Base-by-base conservation (phyloP, 1,284 basidiomycete species). In the Ganoderma sinense region DNA sequence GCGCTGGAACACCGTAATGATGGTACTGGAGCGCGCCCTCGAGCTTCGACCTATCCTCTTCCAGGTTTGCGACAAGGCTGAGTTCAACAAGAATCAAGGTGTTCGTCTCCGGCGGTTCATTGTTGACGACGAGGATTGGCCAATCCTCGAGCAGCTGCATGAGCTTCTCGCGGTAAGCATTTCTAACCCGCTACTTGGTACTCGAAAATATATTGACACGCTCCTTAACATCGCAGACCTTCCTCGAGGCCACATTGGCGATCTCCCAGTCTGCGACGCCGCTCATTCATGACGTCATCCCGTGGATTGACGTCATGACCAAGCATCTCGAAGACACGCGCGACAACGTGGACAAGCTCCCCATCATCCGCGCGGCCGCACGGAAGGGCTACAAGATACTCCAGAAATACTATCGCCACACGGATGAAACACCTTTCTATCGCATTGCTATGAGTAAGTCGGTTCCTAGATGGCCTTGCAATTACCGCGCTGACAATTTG, bases 361-460 rank as follows among this genome's bases (percentile, higher is more conserved):
- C 60, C 0, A 53, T 73, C 8, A 74, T 81, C 40, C 67, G 69
- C 0, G 66, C 72, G 14, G 77, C 79, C 0, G 67, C 78, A 5
- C 53, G 40, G 0, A 67, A 77, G 20, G 75, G 74, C 11, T 77
- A 74, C 45, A 71, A 70, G 8, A 78, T 76, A 0, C 68, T 82
- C 6, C 78, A 81, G 65, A 55, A 70, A 23, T 80, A 81, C 67
- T 80, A 81, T 62, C 43, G 61, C 2, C 62, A 75, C 4, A 82
- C 74, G 0, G 76, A 82, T 67, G 62, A 74, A 20, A 79, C 75
- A 3, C 64, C 66, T 18, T 68, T 75, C 39, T 72, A 73, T 56
- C 53, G 67, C 0, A 33, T 65, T 16, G 71, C 68, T 0, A 68
- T 72, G 71, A 14, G 67, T 71, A 43, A 33, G 67, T 66, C 4